Evolutionary conservation across 148 eudicot genomes (phyloP).

Genomic region (Cornus florida): DNA sequence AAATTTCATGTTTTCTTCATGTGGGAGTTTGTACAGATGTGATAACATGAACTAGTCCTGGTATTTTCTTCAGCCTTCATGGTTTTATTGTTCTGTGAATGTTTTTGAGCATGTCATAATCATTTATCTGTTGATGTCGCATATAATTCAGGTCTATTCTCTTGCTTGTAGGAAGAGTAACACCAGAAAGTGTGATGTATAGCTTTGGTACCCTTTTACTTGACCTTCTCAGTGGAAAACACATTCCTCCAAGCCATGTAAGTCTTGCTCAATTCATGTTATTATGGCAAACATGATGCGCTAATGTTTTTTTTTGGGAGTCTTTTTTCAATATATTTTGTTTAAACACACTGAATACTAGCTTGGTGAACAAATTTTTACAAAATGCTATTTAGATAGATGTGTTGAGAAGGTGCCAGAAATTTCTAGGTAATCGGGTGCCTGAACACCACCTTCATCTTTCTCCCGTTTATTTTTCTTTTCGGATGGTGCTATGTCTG

Average conservation of each 20-base stretch:
- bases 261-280: conserved; percentile 17
- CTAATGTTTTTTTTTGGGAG: too few species aligned
- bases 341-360: too few species aligned
- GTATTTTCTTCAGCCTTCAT: not conserved
- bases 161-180: conserved; percentile 69
- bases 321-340: too few species aligned
- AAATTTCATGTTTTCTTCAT: not conserved
- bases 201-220: conserved; percentile 96
- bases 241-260: conserved; percentile 85
- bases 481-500: too few species aligned
- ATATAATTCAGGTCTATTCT: conserved; percentile 7
- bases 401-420: too few species aligned
- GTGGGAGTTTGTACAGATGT: not conserved
- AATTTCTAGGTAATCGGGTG: too few species aligned
- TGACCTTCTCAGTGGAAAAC: conserved; percentile 93
- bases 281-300: conserved; percentile 1
- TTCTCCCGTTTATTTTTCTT: too few species aligned
- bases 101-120: conserved; percentile 1
- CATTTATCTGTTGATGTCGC: not conserved
- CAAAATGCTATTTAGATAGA: too few species aligned
- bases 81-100: not conserved
- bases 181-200: conserved; percentile 93
- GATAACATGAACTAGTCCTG: not conserved
- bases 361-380: too few species aligned
- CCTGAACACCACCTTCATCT: too few species aligned